Evolutionary conservation across 192 early-diverging fungal genomes (phyloP), one percentile per base, ranked within the genome.

Genomic region (Backusella parvicylindrica): DNA sequence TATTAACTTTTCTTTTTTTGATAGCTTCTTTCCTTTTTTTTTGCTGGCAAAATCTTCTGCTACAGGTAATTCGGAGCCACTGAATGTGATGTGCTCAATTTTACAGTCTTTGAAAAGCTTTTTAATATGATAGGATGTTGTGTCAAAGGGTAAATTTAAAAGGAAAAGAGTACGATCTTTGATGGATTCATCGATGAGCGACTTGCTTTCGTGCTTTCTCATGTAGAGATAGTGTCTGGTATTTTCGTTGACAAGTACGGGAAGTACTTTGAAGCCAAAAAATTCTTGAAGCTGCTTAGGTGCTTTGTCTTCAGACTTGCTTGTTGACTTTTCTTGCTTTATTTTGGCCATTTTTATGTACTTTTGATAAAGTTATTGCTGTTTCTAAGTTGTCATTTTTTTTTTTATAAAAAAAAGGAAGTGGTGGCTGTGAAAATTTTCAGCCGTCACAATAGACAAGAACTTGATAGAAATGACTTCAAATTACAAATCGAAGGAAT

Each of bases 111-210:
- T 84, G 73, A 94, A 88, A 9, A 94, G 75, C 35, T 89, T 79
- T 37, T 86, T 82, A 41, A 94, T 73, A 64, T 93, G 88, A 28
- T 81, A 75, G 71, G 90, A 87, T 1, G 92, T 91, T 18, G 92
- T 83, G 70, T 94, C 92, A 13, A 82, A 80, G 15, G 92, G 92
- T 76, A 93, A 72, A 77, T 93, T 93, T 64, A 88, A 80, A 68
- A 93, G 72, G 71, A 91, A 94, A 0, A 94, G 74, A 3, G 92
- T 92, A 36, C 86, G 86, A 79, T 84, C 82, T 26, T 81, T 77
- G n/a, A 91, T 89, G n/a, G 81, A 74, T 13, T 86, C 78, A 26
- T 82, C 74, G 5, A 83, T 82, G n/a, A 82, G 79, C 56, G 73
- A 75, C 36, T 73, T 79, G 43, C 72, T 77, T 26, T 79, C 82